Evolutionary conservation across 2,329 filamentous ascomycete species (phyloP), one percentile per base, ranked within the genome.

Genomic region (Metarhizium robertsii): DNA sequence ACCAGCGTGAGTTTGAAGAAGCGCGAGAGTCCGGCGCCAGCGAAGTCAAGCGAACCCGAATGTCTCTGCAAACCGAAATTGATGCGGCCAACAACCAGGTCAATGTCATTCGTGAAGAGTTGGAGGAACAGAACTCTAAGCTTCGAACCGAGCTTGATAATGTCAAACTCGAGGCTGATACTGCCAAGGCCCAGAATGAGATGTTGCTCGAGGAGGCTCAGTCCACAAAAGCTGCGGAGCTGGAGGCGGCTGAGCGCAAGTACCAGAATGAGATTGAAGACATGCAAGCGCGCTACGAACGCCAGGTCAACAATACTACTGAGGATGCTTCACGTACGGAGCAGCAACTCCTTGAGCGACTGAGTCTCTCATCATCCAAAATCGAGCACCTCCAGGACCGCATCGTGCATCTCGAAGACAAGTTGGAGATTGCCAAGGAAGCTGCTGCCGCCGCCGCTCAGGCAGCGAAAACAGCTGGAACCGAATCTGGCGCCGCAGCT

Each of bases 261-360:
- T 83, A 88, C 64, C 80, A 84, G 61, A 83, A 86, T 60, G 81
- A 85, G 56, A 71, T 91, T 2, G 88, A 91, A 65, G 88, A 92
- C 62, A 73, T 92, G 46, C 83, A 87, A 60, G 81, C 84, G 57
- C 85, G 88, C 61, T 88, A 95, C 67, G 84, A 88, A 62, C 82
- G 87, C 59, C 84, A 86, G 60, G 73, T 95, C 57, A 83, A 79
- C 65, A 90, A 88, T 61, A 81, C 84, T 10, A 76, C 83, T 5
- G 92, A 97, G 65, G 92, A 97, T 70, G 87, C 86, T 57, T 85
- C 92, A 63, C 85, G 88, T 52, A 78, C 84, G 2, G 91, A 96
- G 69, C 80, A 86, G 59, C 87, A 92, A 67, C 81, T 95, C 47
- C 80, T 87, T 50, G 90, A 96, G 66, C 85, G 88, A 30, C 80